Base-by-base conservation (phyloP, 495 filamentous ascomycete species). In the Trichoderma erinaceum region DNA sequence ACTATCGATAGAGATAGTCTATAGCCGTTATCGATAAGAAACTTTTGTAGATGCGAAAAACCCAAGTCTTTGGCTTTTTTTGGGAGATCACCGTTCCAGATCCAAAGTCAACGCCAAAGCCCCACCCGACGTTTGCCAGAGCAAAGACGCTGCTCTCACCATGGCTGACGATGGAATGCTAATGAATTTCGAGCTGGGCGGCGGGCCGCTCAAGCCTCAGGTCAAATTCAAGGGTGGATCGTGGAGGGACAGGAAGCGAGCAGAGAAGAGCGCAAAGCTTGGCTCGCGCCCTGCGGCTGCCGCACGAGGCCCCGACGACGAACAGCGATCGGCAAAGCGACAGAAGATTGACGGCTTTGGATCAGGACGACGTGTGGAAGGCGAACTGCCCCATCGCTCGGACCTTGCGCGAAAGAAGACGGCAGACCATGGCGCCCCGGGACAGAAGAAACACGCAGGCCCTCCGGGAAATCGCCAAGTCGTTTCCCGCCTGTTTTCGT, bases 111-210 rank as follows among this genome's bases (percentile, higher is more conserved):
- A 61, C 2, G 23, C 25, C 56, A 25, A 61, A 4, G 23, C 25
- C 56, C 25, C 23, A 61, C 56, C 25, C 11, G 56, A 58, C 23
- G 8, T 35, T 25, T 16, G 56, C 25, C 56, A 61, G 23, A 61
- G 27, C 56, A 21, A 32, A 16, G 25, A 32, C 0, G 25, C 25
- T 48, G 41, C 48, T 58, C 63, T 35, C 66, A 48, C 38, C 64
- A 97, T 97, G 93, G 92, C 92, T 25, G 92, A 97, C 80, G 91
- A 96, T 88, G 92, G 92, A 65, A 89, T 99, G 86, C 85, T 97
- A 63, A 82, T 97, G 76, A 98, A 99, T 75, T 97, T 97, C 74
- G 85, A 90, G 67, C 80, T 95, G 38, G 82, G 84, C 16, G 90
- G 91, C 70, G 82, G 80, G 18, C 78, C 80, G 0, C 41, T 82